Evolutionary conservation across 768 basidiomycete species (phyloP).

Genomic region (Asterophora parasitica): DNA sequence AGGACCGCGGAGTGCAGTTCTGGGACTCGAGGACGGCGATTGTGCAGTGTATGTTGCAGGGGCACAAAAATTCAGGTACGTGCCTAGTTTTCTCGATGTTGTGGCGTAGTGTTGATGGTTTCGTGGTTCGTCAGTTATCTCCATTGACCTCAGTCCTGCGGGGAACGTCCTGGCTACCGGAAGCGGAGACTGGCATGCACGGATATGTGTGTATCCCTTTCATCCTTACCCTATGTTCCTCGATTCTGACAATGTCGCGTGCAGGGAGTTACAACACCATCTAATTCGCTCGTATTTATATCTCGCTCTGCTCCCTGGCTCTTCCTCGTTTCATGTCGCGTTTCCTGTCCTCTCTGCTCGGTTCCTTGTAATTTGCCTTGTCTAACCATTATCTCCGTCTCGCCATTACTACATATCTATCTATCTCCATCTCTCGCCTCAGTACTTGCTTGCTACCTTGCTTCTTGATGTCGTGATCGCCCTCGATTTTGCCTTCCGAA

Average conservation of each 20-base stretch:
- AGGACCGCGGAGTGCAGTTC: constrained; percentile 95
- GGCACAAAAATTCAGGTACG: constrained; percentile 55
- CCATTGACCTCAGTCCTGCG: constrained; percentile 43
- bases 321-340: not conserved
- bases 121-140: constrained; percentile 36
- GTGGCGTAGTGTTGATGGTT: not conserved
- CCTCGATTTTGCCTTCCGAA: not conserved
- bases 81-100: not conserved
- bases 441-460: not conserved
- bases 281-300: not conserved
- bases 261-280: constrained; percentile 17
- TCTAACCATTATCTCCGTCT: not conserved
- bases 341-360: not conserved
- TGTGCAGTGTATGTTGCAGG: constrained; percentile 91
- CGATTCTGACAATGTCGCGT: not conserved
- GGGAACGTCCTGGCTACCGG: constrained; percentile 46
- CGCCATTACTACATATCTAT: not conserved
- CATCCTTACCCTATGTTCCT: not conserved
- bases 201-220: constrained; percentile 41
- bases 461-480: not conserved
- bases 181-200: constrained; percentile 49
- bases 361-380: not conserved
- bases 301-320: not conserved
- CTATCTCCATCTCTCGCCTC: not conserved
- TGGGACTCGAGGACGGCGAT: constrained; percentile 75